A percentile compares a stretch with the other conserved stretches of the same genome.
Conservation (phyloP, 2,329 filamentous ascomycete genomes). For the Podosphaera xanthii region DNA sequence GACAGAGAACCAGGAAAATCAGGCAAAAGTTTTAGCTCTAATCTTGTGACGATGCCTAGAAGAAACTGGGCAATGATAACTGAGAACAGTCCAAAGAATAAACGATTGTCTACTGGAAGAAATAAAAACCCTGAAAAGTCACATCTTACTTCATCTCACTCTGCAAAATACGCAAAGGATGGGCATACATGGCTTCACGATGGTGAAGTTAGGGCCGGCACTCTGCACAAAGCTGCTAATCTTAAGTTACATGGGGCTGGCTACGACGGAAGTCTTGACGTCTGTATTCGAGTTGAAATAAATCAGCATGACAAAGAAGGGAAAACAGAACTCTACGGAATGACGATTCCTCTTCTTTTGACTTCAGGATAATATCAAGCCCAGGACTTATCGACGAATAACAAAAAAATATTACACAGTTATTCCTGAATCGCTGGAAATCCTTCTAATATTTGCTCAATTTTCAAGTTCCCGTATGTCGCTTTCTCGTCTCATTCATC, state of each 20-base stretch:
- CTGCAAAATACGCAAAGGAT: conserved; percentile 24
- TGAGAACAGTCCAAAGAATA: conserved; percentile 47
- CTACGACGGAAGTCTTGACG: conserved; percentile 44
- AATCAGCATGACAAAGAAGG: conserved; percentile 64
- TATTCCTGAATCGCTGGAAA: too few relatives aligned
- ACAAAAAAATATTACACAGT: too few relatives aligned
- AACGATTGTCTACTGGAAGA: conserved; percentile 17
- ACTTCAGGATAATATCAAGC: background rate
- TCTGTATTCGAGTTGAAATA: conserved; percentile 71
- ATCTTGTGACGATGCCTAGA: conserved; percentile 75
- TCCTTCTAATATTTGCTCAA: too few relatives aligned
- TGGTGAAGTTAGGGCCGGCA: conserved; percentile 61
- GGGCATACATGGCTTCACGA: conserved; percentile 48
- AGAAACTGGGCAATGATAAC: conserved; percentile 84
- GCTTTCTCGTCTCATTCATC: too few relatives aligned
- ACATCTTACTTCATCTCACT: background rate
- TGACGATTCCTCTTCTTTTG: conserved; percentile 44
- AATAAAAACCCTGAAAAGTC: conserved; percentile 2
- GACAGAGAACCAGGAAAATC: conserved; percentile 60
- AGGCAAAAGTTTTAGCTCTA: conserved; percentile 51
- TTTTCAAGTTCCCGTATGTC: too few relatives aligned
- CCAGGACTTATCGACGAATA: too few relatives aligned
- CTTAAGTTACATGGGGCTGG: conserved; percentile 27
- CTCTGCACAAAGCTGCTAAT: conserved; percentile 50
- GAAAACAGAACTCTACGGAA: conserved; percentile 57